Conservation (phyloP, 345 rosid genomes). For the Passiflora organensis region DNA sequence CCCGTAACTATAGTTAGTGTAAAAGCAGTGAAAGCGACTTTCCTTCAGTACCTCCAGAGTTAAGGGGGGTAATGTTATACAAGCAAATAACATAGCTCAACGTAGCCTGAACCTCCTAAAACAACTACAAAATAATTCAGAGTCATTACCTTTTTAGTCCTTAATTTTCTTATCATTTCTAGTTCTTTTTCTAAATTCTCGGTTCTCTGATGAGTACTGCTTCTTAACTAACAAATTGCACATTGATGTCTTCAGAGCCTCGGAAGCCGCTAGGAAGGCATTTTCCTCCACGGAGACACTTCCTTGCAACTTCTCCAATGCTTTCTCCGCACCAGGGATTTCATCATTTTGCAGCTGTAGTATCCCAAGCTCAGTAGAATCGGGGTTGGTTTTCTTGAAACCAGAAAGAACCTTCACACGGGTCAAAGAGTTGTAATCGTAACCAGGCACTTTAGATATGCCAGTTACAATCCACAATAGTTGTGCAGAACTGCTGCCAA, state of each 20-base stretch:
- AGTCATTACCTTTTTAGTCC: constrained; percentile 16
- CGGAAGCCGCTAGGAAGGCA: constrained; percentile 59
- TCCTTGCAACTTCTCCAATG: constrained; percentile 20
- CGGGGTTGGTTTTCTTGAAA: constrained; percentile 20
- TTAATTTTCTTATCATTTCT: constrained; percentile 71
- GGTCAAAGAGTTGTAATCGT: constrained; percentile 39
- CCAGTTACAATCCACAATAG: constrained; percentile 75
- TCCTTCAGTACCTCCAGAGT: not conserved
- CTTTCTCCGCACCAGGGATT: constrained; percentile 37
- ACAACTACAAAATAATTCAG: no score
- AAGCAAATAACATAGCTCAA: not conserved
- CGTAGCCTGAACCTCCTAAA: no score
- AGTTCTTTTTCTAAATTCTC: constrained; percentile 80
- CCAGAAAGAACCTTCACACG: constrained; percentile 46
- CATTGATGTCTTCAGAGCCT: constrained; percentile 75
- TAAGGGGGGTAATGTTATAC: not conserved
- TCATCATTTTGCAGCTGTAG: constrained; percentile 37
- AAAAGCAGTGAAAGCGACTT: no score
- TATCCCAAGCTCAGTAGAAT: constrained; percentile 19
- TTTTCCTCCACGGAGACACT: constrained; percentile 48
- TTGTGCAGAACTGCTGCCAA: constrained; percentile 39
- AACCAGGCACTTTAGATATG: constrained; percentile 55
- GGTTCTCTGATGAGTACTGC: constrained; percentile 62
- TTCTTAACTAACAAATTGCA: constrained; percentile 75
- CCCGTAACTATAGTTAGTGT: no score